phyloP scores from a whole-genome alignment of 2,329 filamentous ascomycete species.

The Didymella arachidicola region DNA sequence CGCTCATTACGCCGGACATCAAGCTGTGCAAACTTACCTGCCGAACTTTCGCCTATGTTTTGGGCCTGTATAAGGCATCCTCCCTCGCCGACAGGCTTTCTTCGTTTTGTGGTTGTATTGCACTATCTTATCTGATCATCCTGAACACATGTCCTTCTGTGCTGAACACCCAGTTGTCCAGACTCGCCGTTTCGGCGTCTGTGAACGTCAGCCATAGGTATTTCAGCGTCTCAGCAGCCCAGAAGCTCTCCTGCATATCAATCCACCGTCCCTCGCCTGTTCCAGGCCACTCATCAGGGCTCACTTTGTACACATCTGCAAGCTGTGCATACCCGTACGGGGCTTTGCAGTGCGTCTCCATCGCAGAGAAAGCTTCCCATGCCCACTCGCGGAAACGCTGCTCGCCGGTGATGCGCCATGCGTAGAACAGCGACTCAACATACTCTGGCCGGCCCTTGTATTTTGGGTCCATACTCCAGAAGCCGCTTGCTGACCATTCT shows the following conservation, averaged over 20 bases:
- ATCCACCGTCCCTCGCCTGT: constrained; percentile 40
- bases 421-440: constrained; percentile 52
- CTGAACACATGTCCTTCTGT: constrained; percentile 54
- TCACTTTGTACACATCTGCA: constrained; percentile 44
- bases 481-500: constrained; percentile 42
- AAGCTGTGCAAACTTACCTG: not conserved
- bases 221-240: constrained; percentile 53
- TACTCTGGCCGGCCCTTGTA: constrained; percentile 53
- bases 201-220: constrained; percentile 53
- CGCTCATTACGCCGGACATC: not conserved
- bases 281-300: constrained; percentile 27
- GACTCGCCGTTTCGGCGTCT: constrained; percentile 45
- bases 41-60: not conserved
- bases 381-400: constrained; percentile 52
- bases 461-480: constrained; percentile 45
- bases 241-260: constrained; percentile 52
- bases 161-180: constrained; percentile 56
- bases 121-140: constrained; percentile 44
- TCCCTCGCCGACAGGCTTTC: not conserved
- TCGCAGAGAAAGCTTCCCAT: constrained; percentile 51
- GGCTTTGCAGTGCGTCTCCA: constrained; percentile 51
- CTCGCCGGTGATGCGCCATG: constrained; percentile 52
- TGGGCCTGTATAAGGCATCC: not conserved
- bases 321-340: constrained; percentile 51
- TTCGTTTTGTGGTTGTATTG: constrained; percentile 1